Evolutionary conservation across 306 rosid genomes (phyloP).

Genomic region (Cucumis sativus): Cucumber_9930_V3 NC_026660.2:26977001-26977500

Average conservation of each 20-base stretch:
- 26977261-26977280: not conserved
- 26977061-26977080: not conserved
- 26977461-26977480: not conserved
- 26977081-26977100: not conserved
- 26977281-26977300: not conserved
- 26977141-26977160: constrained; percentile 68
- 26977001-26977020: constrained; percentile 84
- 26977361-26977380: not conserved
- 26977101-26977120: constrained; percentile 55
- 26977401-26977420: not conserved
- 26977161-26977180: constrained; percentile 62
- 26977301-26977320: not conserved
- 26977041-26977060: not conserved
- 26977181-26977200: constrained; percentile 45
- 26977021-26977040: constrained; percentile 51
- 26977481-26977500: not conserved
- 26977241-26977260: not conserved
- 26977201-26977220: constrained; percentile 19
- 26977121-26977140: constrained; percentile 76
- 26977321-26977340: not conserved
- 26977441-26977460: not conserved
- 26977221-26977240: not conserved
- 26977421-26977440: not conserved
- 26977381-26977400: not conserved
- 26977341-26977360: not conserved